Base-by-base conservation (phyloP, 768 basidiomycete species). In the Kondoa malvinella region DNA sequence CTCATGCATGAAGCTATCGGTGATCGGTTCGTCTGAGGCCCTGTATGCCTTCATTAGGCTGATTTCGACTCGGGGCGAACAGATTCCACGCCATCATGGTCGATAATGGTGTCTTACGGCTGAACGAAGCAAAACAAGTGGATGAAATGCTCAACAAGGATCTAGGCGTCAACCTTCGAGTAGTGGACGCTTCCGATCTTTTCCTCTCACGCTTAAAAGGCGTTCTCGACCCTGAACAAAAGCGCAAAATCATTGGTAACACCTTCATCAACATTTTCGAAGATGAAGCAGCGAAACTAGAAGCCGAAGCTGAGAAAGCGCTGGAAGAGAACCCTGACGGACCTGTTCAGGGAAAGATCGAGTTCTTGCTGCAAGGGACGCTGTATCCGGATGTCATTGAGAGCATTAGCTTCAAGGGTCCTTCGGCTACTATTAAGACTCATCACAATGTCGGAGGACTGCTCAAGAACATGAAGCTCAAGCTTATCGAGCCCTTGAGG, bases 1-100 rank as follows among this genome's bases (percentile, higher is more conserved):
- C 82, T 99, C 69, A 99, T 99, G 95, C 92, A 97, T 73, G 92
- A 96, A 80, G 95, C 95, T 30, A 97, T 99, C 73, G 95, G 95
- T 31, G 91, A 96, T 77, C 83, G 94, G 90, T 50, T 21, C 8
- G 40, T 21, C 12, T 89, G 75, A 57, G 80, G 72, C 56, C 17
- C 31, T 3, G 2, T 27, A 0, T 65, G 4, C n/a, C n/a, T 8
- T 4, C 25, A 12, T 32, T 4, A 29, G 12, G 0, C n/a, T 15
- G 0, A 27, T 32, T 50, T 14, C 3, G n/a, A n/a, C 34, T 26
- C 21, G 73, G 94, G 92, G 69, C 40, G 8, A 21, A 50, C 40
- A 50, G 40, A 50, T 99, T 99, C 82, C 95, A 94, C 75, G 95
- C 92, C 12, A 95, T 97, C 79, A 92, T 97, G 92, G 95, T 97